phyloP scores from a whole-genome alignment of 1,284 basidiomycete species.

The Neotropicomus parvogracilis region DNA sequence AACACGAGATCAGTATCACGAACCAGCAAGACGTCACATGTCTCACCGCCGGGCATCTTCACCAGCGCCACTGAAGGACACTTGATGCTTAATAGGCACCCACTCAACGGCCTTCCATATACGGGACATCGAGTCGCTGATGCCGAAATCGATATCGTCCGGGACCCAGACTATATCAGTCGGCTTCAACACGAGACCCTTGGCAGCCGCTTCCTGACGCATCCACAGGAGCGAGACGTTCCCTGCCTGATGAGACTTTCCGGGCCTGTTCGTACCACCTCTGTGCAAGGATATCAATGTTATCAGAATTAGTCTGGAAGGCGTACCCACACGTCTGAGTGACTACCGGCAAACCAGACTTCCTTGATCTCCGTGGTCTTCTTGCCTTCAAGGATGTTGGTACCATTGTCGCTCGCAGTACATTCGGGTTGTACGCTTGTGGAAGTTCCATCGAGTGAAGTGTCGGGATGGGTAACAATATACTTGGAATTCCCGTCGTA shows the following conservation, averaged over 20 bases:
- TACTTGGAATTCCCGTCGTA: constrained; percentile 13
- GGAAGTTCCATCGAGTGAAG: not conserved
- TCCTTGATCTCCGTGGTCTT: constrained; percentile 25
- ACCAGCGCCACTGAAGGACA: constrained; percentile 16
- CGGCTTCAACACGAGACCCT: constrained; percentile 23
- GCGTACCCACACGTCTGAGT: constrained; percentile 33
- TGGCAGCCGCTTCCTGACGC: constrained; percentile 22
- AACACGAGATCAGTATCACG: not conserved
- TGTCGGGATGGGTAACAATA: not conserved
- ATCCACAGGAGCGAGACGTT: constrained; percentile 31
- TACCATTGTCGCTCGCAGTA: not conserved
- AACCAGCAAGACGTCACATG: not conserved
- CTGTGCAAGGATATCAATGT: constrained; percentile 12
- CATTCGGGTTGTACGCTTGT: not conserved
- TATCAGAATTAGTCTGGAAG: not conserved
- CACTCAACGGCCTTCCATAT: constrained; percentile 25
- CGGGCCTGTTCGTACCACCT: constrained; percentile 20
- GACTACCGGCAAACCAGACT: constrained; percentile 34
- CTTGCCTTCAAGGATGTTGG: not conserved
- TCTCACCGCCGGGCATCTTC: constrained; percentile 19
- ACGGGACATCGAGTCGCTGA: constrained; percentile 19
- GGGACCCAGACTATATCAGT: constrained; percentile 27
- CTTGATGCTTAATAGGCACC: constrained; percentile 29
- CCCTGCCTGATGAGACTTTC: constrained; percentile 19
- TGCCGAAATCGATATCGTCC: constrained; percentile 23